Percentiles rank a stretch among this genome's conserved stretches.
Conservation (phyloP, 805 yeast genomes). For the Metschnikowia chrysomelidarum region DNA sequence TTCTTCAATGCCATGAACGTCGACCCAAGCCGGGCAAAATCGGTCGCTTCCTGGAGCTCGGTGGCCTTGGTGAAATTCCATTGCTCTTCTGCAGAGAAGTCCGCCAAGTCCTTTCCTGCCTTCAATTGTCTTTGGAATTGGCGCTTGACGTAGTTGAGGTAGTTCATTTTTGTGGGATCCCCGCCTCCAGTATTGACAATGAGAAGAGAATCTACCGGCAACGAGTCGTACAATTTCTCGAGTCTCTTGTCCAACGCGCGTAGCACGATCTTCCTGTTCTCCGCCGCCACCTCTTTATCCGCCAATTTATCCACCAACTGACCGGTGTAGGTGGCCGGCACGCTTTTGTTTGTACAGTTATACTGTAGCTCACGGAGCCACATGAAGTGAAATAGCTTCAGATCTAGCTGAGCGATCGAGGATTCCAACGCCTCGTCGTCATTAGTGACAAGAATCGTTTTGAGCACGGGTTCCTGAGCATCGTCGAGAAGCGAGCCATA, state of each 20-base stretch:
- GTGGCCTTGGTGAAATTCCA: slow-evolving; percentile 57
- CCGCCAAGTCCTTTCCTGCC: slow-evolving; percentile 42
- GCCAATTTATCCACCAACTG: slow-evolving; percentile 3
- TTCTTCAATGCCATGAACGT: slow-evolving; percentile 44
- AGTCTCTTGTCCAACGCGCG: slow-evolving; percentile 45
- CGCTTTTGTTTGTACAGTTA: slow-evolving; percentile 27
- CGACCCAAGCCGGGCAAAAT: slow-evolving; percentile 58
- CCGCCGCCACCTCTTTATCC: slow-evolving; percentile 7
- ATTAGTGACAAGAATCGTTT: slow-evolving; percentile 42
- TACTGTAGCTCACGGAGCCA: slow-evolving; percentile 60
- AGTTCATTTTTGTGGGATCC: slow-evolving; percentile 48
- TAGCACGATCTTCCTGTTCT: slow-evolving; percentile 20
- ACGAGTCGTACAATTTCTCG: slow-evolving; percentile 42
- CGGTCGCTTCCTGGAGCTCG: slow-evolving; percentile 46
- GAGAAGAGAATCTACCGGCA: slow-evolving; percentile 61
- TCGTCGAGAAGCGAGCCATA: slow-evolving; percentile 14
- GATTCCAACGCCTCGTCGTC: slow-evolving; percentile 60
- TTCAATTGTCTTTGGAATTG: slow-evolving; percentile 44
- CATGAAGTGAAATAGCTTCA: slow-evolving; percentile 49
- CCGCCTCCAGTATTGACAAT: slow-evolving; percentile 65
- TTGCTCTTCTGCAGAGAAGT: slow-evolving; percentile 33
- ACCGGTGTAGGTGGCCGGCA: slow-evolving; percentile 25
- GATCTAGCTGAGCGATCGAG: slow-evolving; percentile 33
- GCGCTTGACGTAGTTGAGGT: slow-evolving; percentile 44
- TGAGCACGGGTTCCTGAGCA: slow-evolving; percentile 15